Evolutionary conservation across 768 basidiomycete genomes (phyloP).

Genomic region (Solioccasus polychromus): DNA sequence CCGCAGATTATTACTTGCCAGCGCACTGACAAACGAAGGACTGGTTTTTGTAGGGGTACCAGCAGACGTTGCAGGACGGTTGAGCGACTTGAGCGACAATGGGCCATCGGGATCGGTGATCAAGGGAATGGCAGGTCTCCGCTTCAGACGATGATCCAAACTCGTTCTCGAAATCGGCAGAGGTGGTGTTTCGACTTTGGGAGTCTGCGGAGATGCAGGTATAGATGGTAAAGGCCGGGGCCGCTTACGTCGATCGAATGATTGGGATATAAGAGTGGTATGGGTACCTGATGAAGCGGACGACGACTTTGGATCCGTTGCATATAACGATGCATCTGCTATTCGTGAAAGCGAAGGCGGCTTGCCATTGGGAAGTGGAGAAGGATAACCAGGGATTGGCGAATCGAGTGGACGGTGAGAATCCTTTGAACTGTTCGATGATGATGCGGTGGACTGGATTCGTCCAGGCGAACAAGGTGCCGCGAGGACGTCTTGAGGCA

Average conservation of each 20-base stretch:
- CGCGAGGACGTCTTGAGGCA: constrained; percentile 10
- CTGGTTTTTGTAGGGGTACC: constrained; percentile 19
- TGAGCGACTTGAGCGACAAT: constrained; percentile 13
- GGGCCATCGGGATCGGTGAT: constrained; percentile 1
- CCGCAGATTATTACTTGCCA: neutral
- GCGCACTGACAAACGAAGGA: constrained; percentile 1
- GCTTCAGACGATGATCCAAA: constrained; percentile 16
- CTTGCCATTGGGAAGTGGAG: constrained; percentile 16
- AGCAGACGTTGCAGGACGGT: constrained; percentile 43
- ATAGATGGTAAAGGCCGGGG: constrained; percentile 23
- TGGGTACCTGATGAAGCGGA: constrained; percentile 16
- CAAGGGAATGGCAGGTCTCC: constrained; percentile 8
- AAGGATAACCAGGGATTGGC: constrained; percentile 4
- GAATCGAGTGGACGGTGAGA: constrained; percentile 22
- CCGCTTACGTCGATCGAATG: constrained; percentile 10
- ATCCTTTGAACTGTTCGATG: constrained; percentile 27
- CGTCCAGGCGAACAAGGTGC: constrained; percentile 18
- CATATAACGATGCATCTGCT: constrained; percentile 6
- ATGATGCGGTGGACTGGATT: constrained; percentile 19
- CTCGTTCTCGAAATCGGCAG: constrained; percentile 13
- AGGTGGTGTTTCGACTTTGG: constrained; percentile 15
- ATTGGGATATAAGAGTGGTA: constrained; percentile 7
- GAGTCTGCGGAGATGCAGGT: constrained; percentile 30
- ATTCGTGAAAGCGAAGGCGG: constrained; percentile 1
- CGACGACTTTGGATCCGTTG: constrained; percentile 21